Conservation (phyloP, 352 stramenopile species). For the Phytopythium mirpurense region DNA sequence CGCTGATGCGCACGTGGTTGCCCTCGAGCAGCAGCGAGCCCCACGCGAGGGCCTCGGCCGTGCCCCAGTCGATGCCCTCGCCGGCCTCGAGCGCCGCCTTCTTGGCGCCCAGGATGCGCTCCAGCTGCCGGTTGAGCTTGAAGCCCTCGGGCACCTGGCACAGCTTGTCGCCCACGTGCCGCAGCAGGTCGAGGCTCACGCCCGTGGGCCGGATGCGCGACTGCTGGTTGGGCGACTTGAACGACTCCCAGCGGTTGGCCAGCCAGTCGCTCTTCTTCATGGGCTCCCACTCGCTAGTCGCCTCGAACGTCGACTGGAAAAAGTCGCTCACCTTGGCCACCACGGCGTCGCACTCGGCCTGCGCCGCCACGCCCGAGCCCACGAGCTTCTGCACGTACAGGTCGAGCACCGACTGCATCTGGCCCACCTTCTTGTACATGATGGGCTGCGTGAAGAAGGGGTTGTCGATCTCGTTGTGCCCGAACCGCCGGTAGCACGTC, state of each 20-base stretch:
- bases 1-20: slow-evolving; percentile 84
- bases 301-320: slow-evolving; percentile 91
- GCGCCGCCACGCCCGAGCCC: slow-evolving; percentile 29
- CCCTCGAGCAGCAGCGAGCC: slow-evolving; percentile 92
- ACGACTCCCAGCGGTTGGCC: slow-evolving; percentile 92
- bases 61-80: slow-evolving; percentile 94
- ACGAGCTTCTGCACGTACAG: slow-evolving; percentile 82
- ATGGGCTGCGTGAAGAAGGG: slow-evolving; percentile 98
- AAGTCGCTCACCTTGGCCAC: slow-evolving; percentile 83
- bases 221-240: slow-evolving; percentile 95
- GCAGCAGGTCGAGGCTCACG: slow-evolving; percentile 89
- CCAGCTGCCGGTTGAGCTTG: slow-evolving; percentile 91
- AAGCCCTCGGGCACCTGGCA: slow-evolving; percentile 83
- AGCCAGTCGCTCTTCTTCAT: slow-evolving; percentile 94
- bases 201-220: slow-evolving; percentile 90
- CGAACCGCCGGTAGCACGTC: slow-evolving; percentile 96
- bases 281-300: slow-evolving; percentile 90
- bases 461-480: slow-evolving; percentile 99
- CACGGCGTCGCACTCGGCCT: slow-evolving; percentile 88
- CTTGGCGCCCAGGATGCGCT: slow-evolving; percentile 90
- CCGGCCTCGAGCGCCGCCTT: slow-evolving; percentile 71
- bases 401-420: slow-evolving; percentile 90
- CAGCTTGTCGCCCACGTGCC: slow-evolving; percentile 88
- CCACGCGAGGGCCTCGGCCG: slow-evolving; percentile 95
- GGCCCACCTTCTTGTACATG: slow-evolving; percentile 95